Base-by-base conservation (phyloP, 2,329 filamentous ascomycete species). In the Orbilia brochopaga region DNA sequence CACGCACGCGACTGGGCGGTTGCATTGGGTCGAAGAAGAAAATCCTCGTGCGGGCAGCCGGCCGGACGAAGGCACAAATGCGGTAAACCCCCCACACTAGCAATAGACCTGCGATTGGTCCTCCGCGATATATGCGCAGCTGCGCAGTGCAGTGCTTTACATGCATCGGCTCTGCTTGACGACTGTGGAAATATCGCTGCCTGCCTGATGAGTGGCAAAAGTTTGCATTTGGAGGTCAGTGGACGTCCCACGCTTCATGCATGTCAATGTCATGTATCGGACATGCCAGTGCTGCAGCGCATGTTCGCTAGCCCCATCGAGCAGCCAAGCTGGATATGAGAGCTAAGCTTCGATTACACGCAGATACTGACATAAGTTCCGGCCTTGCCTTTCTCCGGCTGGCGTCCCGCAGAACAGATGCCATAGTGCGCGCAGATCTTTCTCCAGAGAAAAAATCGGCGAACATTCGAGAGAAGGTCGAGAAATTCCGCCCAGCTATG, bases 21-120 rank as follows among this genome's bases (percentile, higher is more conserved):
- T 63, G 59, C 17, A 40, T 40, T 27, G 48, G 37, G 50, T 32
- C 59, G 19, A 37, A 54, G 19, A 62, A 32, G 52, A 37, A 64
- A 42, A 32, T 8, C 27, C 8, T 42, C 13, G 11, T 42, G n/a
- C 13, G 37, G 13, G 11, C 4, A 13, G n/a, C 11, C 37, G 37
- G n/a, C 11, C 37, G 37, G 37, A 42, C 37, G 37, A 42, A 17
- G n/a, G 37, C n/a, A 42, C 60, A 64, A 56, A 64, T 64, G 60
- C 37, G 37, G 37, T 42, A 42, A 15, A n/a, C n/a, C 60, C 60
- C 60, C 60, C 60, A 64, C 60, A 64, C 59, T 55, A 54, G 17
- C 4, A 3, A 35, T 37, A 21, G 15, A 51, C 3, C 23, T 51
- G 11, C 11, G 23, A 51, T 21, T n/a, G n/a, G n/a, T n/a, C n/a